These are phyloP conservation scores for Aethionema arabicum DNA, from an alignment of 345 rosid species.

Conservation along the genomic window DNA sequence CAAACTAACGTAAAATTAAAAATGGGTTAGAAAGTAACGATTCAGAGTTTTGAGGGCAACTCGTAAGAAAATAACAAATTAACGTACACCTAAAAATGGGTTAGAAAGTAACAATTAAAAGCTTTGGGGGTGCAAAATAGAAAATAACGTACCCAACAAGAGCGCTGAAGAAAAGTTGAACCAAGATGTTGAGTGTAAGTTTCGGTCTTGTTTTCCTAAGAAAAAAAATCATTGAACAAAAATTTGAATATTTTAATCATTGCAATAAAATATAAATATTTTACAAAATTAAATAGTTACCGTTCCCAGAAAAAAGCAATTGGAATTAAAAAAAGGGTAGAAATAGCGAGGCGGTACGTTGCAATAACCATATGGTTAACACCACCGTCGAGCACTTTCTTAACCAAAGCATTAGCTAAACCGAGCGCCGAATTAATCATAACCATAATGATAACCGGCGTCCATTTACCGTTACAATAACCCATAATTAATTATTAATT, in stretches of 20 bases:
- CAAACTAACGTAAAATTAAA: background rate
- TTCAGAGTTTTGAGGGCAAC: background rate
- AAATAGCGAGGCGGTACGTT: conserved; percentile 59
- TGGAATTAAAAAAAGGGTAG: conserved; percentile 52
- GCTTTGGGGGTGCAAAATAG: background rate
- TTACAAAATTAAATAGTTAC: too few species aligned
- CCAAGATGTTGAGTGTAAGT: conserved; percentile 53
- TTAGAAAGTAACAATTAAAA: too few species aligned
- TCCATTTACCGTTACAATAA: conserved; percentile 47
- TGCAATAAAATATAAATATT: background rate
- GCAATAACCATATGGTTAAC: conserved; percentile 52
- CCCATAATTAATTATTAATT: conserved; percentile 14
- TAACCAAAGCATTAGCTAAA: conserved; percentile 53
- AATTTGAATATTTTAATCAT: background rate
- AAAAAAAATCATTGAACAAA: background rate
- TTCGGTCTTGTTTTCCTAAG: conserved; percentile 62
- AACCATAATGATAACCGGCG: conserved; percentile 49
- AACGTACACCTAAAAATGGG: background rate
- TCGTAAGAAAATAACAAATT: background rate
- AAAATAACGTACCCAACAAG: conserved; percentile 55
- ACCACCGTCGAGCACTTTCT: conserved; percentile 56
- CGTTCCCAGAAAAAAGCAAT: conserved; percentile 57
- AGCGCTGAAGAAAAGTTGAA: conserved; percentile 65
- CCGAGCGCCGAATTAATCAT: conserved; percentile 45
- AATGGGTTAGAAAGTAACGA: background rate